Conservation (phyloP, 2,329 filamentous ascomycete species). For the Talaromyces sp. region DNA sequence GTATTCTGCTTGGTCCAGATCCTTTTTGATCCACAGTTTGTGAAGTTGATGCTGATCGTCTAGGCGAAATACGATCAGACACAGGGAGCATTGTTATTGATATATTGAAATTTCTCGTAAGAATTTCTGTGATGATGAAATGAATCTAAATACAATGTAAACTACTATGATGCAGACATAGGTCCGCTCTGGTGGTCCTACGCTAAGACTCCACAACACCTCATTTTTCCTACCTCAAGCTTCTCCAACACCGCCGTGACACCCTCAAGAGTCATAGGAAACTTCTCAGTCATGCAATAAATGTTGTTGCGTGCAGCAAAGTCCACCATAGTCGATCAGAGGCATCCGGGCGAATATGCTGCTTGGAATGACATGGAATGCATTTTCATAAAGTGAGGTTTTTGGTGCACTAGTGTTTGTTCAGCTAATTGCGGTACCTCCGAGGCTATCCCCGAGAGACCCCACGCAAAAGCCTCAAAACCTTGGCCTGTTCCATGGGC, state of each 20-base stretch:
- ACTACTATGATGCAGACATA: not conserved
- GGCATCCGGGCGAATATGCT: too few relatives aligned
- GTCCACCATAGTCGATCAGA: too few relatives aligned
- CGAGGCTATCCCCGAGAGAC: not conserved
- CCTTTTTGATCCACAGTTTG: too few relatives aligned
- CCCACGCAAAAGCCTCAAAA: not conserved
- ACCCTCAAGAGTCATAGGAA: too few relatives aligned
- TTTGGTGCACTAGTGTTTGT: not conserved
- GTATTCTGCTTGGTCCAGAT: too few relatives aligned
- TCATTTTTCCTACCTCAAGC: not conserved
- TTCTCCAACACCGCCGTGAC: not conserved
- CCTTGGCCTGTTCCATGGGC: not conserved
- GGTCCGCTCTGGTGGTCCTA: not conserved
- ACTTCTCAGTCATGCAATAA: too few relatives aligned
- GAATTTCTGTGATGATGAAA: not conserved
- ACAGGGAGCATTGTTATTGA: not conserved
- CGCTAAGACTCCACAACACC: not conserved
- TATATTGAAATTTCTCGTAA: not conserved
- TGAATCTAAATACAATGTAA: not conserved
- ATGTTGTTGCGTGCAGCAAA: too few relatives aligned
- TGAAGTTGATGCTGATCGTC: too few relatives aligned
- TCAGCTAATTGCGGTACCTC: conserved; percentile 1
- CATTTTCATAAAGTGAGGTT: not conserved
- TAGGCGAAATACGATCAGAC: not conserved
- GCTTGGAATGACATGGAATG: too few relatives aligned